Conservation (phyloP, 257 asterid species). For the Buddleja alternifolia region DNA sequence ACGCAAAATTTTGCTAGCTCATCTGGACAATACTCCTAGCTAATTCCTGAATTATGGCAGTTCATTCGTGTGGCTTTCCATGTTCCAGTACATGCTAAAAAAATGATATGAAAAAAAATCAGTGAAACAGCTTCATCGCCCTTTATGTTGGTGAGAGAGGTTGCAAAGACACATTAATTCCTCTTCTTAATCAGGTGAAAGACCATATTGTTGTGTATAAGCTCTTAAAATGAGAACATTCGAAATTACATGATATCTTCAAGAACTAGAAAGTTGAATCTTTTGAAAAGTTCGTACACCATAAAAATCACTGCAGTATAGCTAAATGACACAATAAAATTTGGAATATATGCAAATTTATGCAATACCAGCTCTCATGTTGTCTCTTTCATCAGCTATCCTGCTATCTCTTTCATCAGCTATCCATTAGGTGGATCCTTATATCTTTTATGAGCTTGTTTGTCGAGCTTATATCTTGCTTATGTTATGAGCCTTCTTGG, state of each 20-base stretch:
- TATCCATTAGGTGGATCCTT: too few relatives aligned
- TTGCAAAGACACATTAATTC: neutral
- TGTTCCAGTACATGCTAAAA: slow-evolving; percentile 76
- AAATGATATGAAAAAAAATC: slow-evolving; percentile 6
- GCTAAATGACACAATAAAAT: neutral
- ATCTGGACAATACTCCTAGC: slow-evolving; percentile 75
- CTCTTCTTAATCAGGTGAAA: neutral
- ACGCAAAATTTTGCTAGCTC: slow-evolving; percentile 91
- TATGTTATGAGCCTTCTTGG: too few relatives aligned
- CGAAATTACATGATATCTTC: slow-evolving; percentile 1
- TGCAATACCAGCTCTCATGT: neutral
- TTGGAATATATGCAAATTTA: neutral
- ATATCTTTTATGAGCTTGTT: neutral
- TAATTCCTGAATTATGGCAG: slow-evolving; percentile 60
- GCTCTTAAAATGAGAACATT: neutral
- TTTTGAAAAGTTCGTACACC: neutral
- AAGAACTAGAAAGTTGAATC: neutral
- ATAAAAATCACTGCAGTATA: neutral
- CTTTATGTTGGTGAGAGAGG: neutral
- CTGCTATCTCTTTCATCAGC: too few relatives aligned
- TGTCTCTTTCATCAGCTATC: neutral
- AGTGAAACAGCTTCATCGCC: slow-evolving; percentile 15
- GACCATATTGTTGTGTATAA: neutral
- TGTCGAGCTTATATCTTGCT: too few relatives aligned
- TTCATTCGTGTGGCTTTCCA: slow-evolving; percentile 75